Percentiles rank a stretch among this genome's conserved stretches.
Evolutionary conservation across 1,284 basidiomycete species (phyloP).

Genomic region (Puccinia polysora): DNA sequence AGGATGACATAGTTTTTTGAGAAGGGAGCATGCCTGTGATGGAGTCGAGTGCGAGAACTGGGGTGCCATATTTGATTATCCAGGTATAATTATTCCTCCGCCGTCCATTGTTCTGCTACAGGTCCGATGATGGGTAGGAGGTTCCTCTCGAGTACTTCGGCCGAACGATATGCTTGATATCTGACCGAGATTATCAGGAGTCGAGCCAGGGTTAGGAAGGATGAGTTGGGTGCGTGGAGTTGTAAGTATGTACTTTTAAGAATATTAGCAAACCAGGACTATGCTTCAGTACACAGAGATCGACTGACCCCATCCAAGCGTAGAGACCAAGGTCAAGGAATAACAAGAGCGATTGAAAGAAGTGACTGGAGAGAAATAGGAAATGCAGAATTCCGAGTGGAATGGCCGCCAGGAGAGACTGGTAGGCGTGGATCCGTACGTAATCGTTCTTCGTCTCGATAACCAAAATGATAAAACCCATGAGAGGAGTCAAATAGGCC

Average conservation of each 20-base stretch:
- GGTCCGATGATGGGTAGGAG: slow-evolving; percentile 33
- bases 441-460: slow-evolving; percentile 41
- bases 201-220: neutral
- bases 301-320: slow-evolving; percentile 38
- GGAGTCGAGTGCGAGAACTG: neutral
- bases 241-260: neutral
- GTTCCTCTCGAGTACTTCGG: slow-evolving; percentile 31
- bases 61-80: no score
- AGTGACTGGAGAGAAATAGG: slow-evolving; percentile 39
- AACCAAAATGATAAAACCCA: slow-evolving; percentile 31
- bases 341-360: slow-evolving; percentile 30
- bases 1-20: no score
- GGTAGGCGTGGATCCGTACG: slow-evolving; percentile 40
- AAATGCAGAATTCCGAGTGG: slow-evolving; percentile 31
- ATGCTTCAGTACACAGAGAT: no score
- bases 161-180: slow-evolving; percentile 39
- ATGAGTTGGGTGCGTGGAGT: neutral
- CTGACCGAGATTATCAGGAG: neutral
- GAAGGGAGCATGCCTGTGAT: neutral
- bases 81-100: slow-evolving; percentile 26
- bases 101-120: slow-evolving; percentile 40
- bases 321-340: slow-evolving; percentile 28
- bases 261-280: no score
- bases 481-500: slow-evolving; percentile 34
- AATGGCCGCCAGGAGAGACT: slow-evolving; percentile 37